Evolutionary conservation across 2,329 filamentous ascomycete genomes (phyloP).

Genomic region (Aspergillus viridinutans): DNA sequence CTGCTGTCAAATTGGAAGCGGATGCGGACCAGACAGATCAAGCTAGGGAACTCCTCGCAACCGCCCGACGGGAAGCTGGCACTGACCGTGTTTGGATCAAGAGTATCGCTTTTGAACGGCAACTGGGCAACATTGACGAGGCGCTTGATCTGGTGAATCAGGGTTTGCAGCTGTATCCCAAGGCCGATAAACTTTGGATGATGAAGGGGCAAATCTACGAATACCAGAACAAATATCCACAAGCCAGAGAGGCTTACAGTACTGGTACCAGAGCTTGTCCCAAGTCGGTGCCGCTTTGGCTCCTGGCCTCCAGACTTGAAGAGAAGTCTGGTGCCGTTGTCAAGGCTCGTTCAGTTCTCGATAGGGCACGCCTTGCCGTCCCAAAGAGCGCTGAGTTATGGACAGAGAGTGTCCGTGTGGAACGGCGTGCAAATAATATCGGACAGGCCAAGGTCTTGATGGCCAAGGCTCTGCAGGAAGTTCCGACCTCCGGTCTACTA

Average conservation of each 20-base stretch:
- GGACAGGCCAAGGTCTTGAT: conserved; percentile 85
- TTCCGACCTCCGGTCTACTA: conserved; percentile 78
- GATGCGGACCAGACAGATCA: conserved; percentile 79
- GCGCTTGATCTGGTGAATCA: conserved; percentile 85
- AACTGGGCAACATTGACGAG: conserved; percentile 71
- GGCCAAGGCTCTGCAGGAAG: conserved; percentile 88
- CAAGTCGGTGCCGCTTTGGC: conserved; percentile 80
- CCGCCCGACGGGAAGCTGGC: conserved; percentile 80
- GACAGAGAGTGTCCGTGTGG: conserved; percentile 89
- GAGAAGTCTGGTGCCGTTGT: conserved; percentile 78
- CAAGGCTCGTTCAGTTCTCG: conserved; percentile 89
- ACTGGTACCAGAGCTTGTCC: conserved; percentile 84
- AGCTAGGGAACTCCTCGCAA: conserved; percentile 74
- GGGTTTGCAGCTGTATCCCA: conserved; percentile 80
- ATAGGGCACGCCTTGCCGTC: conserved; percentile 81
- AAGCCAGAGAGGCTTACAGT: conserved; percentile 84
- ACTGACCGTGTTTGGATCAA: conserved; percentile 98
- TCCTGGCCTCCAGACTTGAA: conserved; percentile 83
- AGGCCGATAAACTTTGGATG: conserved; percentile 89
- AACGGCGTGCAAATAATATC: conserved; percentile 79
- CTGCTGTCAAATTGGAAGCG: conserved; percentile 92
- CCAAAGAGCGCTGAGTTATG: conserved; percentile 82
- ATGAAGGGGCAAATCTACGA: conserved; percentile 99
- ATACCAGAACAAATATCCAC: conserved; percentile 68
- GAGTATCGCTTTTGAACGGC: conserved; percentile 86